phyloP scores from a whole-genome alignment of 2,329 filamentous ascomycete genomes.

The Paecilomyces niveus region DNA sequence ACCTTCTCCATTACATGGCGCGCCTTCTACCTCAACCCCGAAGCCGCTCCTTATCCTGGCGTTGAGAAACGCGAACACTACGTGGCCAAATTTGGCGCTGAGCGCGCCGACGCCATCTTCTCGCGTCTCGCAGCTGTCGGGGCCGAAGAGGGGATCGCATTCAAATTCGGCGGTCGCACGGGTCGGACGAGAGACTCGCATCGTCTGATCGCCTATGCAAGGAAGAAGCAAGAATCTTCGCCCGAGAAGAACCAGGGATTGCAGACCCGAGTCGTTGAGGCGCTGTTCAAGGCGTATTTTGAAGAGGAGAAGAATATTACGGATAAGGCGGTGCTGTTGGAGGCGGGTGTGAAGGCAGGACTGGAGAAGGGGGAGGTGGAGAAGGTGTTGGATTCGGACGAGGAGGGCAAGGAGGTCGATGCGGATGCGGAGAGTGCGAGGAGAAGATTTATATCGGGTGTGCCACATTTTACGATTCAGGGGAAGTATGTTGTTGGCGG shows the following conservation, averaged over 20 bases:
- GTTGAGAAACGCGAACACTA: constrained; percentile 53
- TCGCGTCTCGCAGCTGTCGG: constrained; percentile 54
- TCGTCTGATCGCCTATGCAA: constrained; percentile 64
- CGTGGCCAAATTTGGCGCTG: constrained; percentile 56
- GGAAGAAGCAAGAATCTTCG: constrained; percentile 35
- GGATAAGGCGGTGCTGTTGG: constrained; percentile 44
- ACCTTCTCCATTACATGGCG: constrained; percentile 68
- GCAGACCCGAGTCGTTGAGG: constrained; percentile 55
- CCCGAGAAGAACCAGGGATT: constrained; percentile 30
- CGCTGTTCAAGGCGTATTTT: constrained; percentile 61
- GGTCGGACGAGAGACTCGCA: constrained; percentile 78
- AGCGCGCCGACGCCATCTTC: constrained; percentile 52
- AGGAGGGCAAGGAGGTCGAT: constrained; percentile 53
- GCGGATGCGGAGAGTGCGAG: constrained; percentile 47
- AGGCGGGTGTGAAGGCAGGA: constrained; percentile 49
- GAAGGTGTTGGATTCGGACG: constrained; percentile 47
- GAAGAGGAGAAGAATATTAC: constrained; percentile 60
- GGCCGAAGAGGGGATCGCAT: constrained; percentile 61
- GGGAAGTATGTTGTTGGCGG: constrained; percentile 60
- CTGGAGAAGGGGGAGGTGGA: constrained; percentile 47
- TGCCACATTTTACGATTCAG: constrained; percentile 71
- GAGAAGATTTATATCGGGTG: constrained; percentile 54
- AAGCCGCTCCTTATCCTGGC: constrained; percentile 45
- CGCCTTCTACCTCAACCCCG: constrained; percentile 74
- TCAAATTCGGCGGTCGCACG: constrained; percentile 62